Base-by-base conservation (phyloP, 352 stramenopile species). In the Pythium grandisporangium region DNA sequence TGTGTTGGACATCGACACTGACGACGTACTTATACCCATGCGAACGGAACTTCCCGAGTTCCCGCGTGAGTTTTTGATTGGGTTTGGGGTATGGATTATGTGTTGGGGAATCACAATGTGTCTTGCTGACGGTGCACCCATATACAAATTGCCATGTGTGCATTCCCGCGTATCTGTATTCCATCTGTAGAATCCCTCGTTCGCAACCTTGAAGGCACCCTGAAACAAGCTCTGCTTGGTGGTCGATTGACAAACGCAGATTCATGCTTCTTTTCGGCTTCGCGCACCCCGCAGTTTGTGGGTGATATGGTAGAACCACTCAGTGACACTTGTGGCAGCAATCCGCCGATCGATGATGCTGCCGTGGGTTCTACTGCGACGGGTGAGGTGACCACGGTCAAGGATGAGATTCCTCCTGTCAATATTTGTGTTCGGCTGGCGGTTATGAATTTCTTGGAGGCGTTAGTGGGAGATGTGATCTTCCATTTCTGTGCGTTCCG, bases 11-110 rank as follows among this genome's bases (percentile, higher is more conserved):
- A 57, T 89, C 8, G 72, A 89, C 38, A 58, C 65, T 6, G 70
- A 89, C 42, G 76, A 89, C 19, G 46, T 86, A 12, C 84, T 83
- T 53, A 36, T 83, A 5, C 72, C 72, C 2, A 61, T 82, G 19
- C 74, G 70, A 42, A 45, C 70, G 14, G 76, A 89, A 2, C 52
- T 85, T 4, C 76, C 66, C 6, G 72, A 86, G 37, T 67, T 86
- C 24, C 76, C 76, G 20, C 70, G 76, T 86, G 48, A 21, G 68
- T n/a, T n/a, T n/a, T n/a, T n/a, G n/a, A n/a, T n/a, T n/a, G n/a
- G n/a, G n/a, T n/a, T n/a, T n/a, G n/a, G n/a, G n/a, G n/a, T n/a
- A n/a, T n/a, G n/a, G n/a, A n/a, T n/a, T n/a, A n/a, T n/a, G n/a
- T n/a, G n/a, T n/a, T n/a, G n/a, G n/a, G n/a, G n/a, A n/a, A n/a